phyloP scores from a whole-genome alignment of 768 basidiomycete genomes.

The Royoungia palumana region DNA sequence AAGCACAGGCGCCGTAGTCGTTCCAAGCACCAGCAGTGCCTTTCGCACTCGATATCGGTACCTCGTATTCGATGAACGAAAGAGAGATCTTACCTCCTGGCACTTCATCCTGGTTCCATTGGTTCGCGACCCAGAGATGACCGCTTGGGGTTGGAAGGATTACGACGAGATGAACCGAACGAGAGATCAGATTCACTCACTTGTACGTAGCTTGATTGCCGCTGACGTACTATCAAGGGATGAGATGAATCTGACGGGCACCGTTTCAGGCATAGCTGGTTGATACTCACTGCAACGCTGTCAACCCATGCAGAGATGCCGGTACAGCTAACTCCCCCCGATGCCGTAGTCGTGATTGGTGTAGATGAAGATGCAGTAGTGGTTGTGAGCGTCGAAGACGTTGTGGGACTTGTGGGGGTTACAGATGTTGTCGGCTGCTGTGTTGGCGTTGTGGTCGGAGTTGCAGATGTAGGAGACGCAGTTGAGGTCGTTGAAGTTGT shows the following conservation, averaged over 20 bases:
- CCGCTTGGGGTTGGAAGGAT: slow-evolving; percentile 27
- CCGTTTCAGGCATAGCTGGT: neutral
- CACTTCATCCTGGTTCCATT: slow-evolving; percentile 42
- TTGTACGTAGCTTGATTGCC: slow-evolving; percentile 40
- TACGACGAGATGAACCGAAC: neutral
- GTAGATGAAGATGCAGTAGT: neutral
- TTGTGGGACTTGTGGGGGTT: neutral
- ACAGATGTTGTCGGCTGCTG: neutral
- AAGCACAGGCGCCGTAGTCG: slow-evolving; percentile 51
- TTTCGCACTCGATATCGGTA: slow-evolving; percentile 13
- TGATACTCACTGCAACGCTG: slow-evolving; percentile 32
- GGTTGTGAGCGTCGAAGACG: too few species aligned
- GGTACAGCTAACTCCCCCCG: slow-evolving; percentile 34
- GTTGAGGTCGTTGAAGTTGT: neutral
- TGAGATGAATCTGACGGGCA: neutral
- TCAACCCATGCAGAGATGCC: slow-evolving; percentile 41
- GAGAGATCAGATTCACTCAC: slow-evolving; percentile 26
- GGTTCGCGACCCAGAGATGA: slow-evolving; percentile 45
- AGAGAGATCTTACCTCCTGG: slow-evolving; percentile 23
- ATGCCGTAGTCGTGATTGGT: neutral
- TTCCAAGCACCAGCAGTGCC: slow-evolving; percentile 53
- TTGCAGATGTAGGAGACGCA: too few species aligned
- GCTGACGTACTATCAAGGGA: slow-evolving; percentile 37
- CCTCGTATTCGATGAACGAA: neutral
- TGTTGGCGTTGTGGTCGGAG: neutral